phyloP scores from a whole-genome alignment of 306 rosid genomes.

The Neltuma alba region DNA sequence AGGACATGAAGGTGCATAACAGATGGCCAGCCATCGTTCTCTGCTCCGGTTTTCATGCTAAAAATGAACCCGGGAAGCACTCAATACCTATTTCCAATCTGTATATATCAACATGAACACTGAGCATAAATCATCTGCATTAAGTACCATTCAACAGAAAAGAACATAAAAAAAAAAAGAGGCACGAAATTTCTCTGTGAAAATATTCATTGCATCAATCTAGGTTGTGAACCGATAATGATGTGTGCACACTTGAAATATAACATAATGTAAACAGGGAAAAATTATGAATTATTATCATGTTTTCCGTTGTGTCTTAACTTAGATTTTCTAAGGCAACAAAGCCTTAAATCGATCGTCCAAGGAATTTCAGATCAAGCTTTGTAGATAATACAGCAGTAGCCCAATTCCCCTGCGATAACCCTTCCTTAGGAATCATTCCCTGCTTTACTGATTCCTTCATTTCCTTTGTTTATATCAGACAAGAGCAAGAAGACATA shows the following conservation, averaged over 20 bases:
- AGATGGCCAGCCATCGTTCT: not conserved
- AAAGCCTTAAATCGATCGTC: not conserved
- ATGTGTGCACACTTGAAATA: not conserved
- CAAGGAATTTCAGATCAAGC: not conserved
- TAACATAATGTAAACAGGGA: not conserved
- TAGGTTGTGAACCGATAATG: not conserved
- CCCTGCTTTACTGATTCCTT: not conserved
- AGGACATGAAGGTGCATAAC: not conserved
- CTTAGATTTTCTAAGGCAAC: not conserved
- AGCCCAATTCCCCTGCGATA: not conserved
- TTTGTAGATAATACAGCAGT: not conserved
- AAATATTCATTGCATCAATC: not conserved
- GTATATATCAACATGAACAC: not conserved
- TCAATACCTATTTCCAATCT: conserved; percentile 11
- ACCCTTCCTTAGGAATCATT: not conserved
- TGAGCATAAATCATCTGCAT: not conserved
- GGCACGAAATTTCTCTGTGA: not conserved
- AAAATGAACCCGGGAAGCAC: not conserved
- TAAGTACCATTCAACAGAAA: not conserved
- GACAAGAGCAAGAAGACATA: not conserved
- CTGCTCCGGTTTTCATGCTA: not conserved
- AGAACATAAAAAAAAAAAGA: not conserved
- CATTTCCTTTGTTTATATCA: not conserved
- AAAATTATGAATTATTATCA: not conserved
- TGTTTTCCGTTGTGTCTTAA: not conserved